Evolutionary conservation across 2,329 filamentous ascomycete species (phyloP), one percentile per base, ranked within the genome.

Genomic region (Epichloe glyceriae): DNA sequence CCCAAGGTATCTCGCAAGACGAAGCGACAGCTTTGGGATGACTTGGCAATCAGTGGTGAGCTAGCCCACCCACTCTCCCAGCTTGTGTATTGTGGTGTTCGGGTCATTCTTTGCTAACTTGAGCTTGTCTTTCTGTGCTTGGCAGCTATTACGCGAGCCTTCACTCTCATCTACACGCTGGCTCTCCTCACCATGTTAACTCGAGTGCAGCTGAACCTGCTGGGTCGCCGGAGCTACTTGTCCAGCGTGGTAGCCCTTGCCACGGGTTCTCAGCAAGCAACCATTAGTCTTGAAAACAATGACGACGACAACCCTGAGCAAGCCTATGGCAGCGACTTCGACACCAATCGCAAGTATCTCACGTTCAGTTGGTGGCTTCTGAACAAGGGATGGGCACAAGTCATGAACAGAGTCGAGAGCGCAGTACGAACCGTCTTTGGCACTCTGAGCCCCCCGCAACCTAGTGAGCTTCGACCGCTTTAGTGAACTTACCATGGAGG

Each of bases 361-460:
- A 94, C 90, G 40, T 95, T 97, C 66, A 95, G 88, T 69, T 98
- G 93, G 93, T 98, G 91, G 90, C 72, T 98, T 45, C 74, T 98
- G 46, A 91, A 98, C 68, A 81, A 82, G 57, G 93, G 93, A 42
- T 97, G 89, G 83, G 80, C 82, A 57, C 81, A 89, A 52, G 72
- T 97, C 51, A 85, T 89, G 76, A 74, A 81, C 51, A 85, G 83
- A 56, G 90, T 98, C 46, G 83, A 89, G 63, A 72, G 74, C n/a
- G 89, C 89, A 4, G 93, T 98, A 22, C 84, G 85, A 59, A 85
- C 94, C 49, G 86, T 91, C 22, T 97, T 96, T 66, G 88, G 88
- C n/a, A 76, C 80, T 54, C 73, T 96, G 47, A 95, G 89, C 64
- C 90, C 90, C 90, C 2, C 81, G 90, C 47, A 91, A 97, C 61